Percentiles rank a stretch among this genome's conserved stretches.
Conservation (phyloP, 2,329 filamentous ascomycete genomes). For the Diplocarpon rosae region DNA sequence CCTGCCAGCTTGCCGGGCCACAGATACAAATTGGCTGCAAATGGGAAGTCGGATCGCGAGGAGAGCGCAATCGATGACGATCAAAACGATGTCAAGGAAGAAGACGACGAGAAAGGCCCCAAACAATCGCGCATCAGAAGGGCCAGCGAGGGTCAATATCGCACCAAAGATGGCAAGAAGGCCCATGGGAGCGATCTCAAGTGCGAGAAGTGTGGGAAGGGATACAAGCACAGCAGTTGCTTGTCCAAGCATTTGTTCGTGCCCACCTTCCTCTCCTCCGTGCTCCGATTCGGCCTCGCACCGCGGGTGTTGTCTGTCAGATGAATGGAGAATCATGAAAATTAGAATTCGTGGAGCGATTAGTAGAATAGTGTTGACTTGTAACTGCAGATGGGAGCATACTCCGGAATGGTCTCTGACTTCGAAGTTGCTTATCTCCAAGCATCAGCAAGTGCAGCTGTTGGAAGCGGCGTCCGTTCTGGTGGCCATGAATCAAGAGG, state of each 20-base stretch:
- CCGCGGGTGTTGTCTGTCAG: slow-evolving; percentile 29
- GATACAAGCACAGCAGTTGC: slow-evolving; percentile 99
- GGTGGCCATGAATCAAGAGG: slow-evolving; percentile 71
- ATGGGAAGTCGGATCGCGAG: slow-evolving; percentile 38
- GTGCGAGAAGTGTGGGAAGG: slow-evolving; percentile 97
- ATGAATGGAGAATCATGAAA: slow-evolving; percentile 12
- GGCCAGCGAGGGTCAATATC: slow-evolving; percentile 79
- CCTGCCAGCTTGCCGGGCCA: slow-evolving; percentile 58
- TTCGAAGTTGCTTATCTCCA: slow-evolving; percentile 95
- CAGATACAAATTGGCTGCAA: slow-evolving; percentile 34
- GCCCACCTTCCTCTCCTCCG: slow-evolving; percentile 42
- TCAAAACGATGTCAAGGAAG: slow-evolving; percentile 46
- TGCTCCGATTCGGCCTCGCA: slow-evolving; percentile 29
- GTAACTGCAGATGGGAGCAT: slow-evolving; percentile 82
- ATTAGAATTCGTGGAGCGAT: slow-evolving; percentile 10
- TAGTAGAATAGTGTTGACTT: slow-evolving; percentile 27
- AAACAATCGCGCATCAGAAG: slow-evolving; percentile 43
- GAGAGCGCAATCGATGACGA: slow-evolving; percentile 63
- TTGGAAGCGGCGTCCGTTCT: slow-evolving; percentile 95
- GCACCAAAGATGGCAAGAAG: slow-evolving; percentile 70
- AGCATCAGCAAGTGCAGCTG: slow-evolving; percentile 97
- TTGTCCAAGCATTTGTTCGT: slow-evolving; percentile 99
- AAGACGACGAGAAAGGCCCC: slow-evolving; percentile 30
- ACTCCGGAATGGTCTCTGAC: slow-evolving; percentile 96
- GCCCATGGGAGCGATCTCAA: slow-evolving; percentile 63